Evolutionary conservation across 2,329 filamentous ascomycete species (phyloP), one percentile per base, ranked within the genome.

Genomic region (Bipolaris oryzae): DNA sequence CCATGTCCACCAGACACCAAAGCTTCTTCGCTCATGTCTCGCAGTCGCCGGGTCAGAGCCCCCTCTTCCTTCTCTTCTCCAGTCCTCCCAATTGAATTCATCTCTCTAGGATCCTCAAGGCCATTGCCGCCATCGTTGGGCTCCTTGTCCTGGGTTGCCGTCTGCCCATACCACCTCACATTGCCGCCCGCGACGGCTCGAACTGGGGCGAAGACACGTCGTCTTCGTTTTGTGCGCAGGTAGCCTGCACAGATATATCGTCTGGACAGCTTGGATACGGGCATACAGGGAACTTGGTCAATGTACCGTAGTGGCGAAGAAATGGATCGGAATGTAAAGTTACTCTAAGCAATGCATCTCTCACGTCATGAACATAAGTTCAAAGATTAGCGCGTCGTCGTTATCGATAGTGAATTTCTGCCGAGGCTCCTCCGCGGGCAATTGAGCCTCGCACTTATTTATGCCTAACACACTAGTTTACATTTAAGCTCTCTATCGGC

Each of bases 1-100:
- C 82, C 80, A 55, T 81, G 80, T 25, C 84, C 82, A 31, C 84
- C 84, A 49, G 80, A 79, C 43, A 84, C 78, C 25, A 88, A 74
- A 15, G 79, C 79, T 60, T 87, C 81, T 60, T 88, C 85, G 41
- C 82, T 85, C 84, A 89, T 84, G 56, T 84, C 79, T 4, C 81
- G 79, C 55, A 88, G 73, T 16, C 85, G 79, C 16, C 83, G 77
- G 2, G 83, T 82, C 81, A 88, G 83, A 18, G 85, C 85, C 5
- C 85, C 84, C 55, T 81, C 73, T 51, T 73, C 62, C 39, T 69
- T 62, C 35, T 69, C 62, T 15, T 57, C 46, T 25, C 57, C 47
- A 10, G 10, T 18, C 34, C 41, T 39, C 23, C 23, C 23, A n/a
- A 28, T 25, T 2, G 23, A 2, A 37, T 41, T 47, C 21, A 2